Evolutionary conservation across 768 basidiomycete species (phyloP), one percentile per base, ranked within the genome.

Genomic region (Kwoniella dendrophila): DNA sequence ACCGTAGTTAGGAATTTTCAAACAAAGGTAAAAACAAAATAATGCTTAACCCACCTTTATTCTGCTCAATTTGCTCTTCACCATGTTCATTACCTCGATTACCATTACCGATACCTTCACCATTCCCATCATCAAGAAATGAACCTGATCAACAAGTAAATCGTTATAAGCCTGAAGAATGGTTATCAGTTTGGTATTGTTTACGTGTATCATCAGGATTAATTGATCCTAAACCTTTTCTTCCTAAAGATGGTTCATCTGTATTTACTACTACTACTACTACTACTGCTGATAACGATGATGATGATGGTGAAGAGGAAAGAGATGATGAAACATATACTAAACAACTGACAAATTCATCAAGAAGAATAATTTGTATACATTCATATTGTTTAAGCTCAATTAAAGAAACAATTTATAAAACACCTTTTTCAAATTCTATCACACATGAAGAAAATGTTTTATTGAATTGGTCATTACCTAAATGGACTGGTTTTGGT

Each of bases 41-140:
- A n/a, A 51, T 51, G 49, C 26, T 56, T 16, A 53, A 1, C 8
- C 26, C 62, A 12, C 55, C 62, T 2, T 26, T 57, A 11, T 64
- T 61, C 56, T 71, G 70, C 59, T 57, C 54, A 11, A 50, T 71
- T 5, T 71, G 70, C 58, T 57, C 64, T 5, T 44, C 29, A 8
- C 70, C 67, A 33, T 71, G 70, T 45, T 47, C 51, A 14, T 7
- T 53, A 11, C 66, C 66, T n/a, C 51, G 62, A 22, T 11, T 56
- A 7, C 32, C 30, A 5, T 26, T 60, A 26, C 33, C 56, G 29
- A 36, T 47, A 32, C 45, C 50, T 32, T 8, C 45, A 29, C 11
- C 48, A n/a, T 10, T 22, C 61, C 36, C 24, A 29, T 24, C 14
- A 41, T 30, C 24, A 24, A 36, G 20, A 27, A 32, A 41, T 4